Evolutionary conservation across 1,139 yeast species (phyloP), one percentile per base, ranked within the genome.

Genomic region (Nakaseomyces glabratus): DNA sequence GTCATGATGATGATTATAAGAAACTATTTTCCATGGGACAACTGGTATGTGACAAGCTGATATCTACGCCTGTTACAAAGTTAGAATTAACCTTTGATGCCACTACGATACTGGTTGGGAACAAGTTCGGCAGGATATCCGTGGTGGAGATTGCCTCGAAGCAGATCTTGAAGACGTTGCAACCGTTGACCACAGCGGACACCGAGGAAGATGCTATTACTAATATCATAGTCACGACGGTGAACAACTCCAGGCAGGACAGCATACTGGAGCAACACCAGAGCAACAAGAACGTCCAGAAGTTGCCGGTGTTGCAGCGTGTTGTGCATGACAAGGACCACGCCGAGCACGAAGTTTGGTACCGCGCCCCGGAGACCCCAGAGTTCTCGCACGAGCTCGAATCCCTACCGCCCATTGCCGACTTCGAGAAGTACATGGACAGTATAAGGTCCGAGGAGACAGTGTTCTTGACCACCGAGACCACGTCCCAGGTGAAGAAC

Each of bases 31-130:
- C 45, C 6, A 52, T 46, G 40, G 58, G 58, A 4, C 58, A 52
- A 37, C 24, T 56, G 8, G 34, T 46, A 8, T 42, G 51, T 21
- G 43, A 43, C 2, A 47, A 43, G 28, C 18, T 56, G 3, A 24
- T 40, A 6, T 44, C 43, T 3, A 37, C 40, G n/a, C 44, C 57
- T 2, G 71, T 80, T 4, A 70, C 82, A 0, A 62, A 72, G 20
- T 44, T 86, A 36, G 63, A 63, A 2, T 57, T 84, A 2, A 76
- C 88, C 1, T 63, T 81, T 50, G 97, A 90, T 52, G 95, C 93
- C 2, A 75, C 88, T 15, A 57, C 64, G 29, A 51, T 90, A 7
- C 62, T 82, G 2, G 73, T 88, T 7, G 97, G 96, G 15, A 94
- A 84, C 52, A 59, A 67, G 0, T 53, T 54, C 13, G 97, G 97